Evolutionary conservation across 495 filamentous ascomycete species (phyloP).

Genomic region (Neurospora hispaniola): DNA sequence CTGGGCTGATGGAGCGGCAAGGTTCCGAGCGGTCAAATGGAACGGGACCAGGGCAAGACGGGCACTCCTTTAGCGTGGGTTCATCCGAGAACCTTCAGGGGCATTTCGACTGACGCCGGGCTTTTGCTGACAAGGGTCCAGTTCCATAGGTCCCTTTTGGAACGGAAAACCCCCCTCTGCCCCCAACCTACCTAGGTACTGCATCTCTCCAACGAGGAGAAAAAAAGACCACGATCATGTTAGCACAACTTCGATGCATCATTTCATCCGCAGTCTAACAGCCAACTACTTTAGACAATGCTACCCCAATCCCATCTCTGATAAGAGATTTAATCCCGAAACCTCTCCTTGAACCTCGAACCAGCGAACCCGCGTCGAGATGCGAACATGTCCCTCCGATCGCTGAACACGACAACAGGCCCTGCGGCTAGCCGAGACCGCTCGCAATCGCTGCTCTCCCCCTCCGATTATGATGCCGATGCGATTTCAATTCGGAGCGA

Average conservation of each 20-base stretch:
- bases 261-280: background rate
- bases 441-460: slow-evolving; percentile 44
- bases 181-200: background rate
- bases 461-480: slow-evolving; percentile 56
- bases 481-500: slow-evolving; percentile 56
- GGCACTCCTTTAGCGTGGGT: background rate
- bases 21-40: background rate
- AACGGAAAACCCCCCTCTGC: background rate
- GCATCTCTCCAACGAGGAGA: background rate
- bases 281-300: background rate
- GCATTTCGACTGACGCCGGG: background rate
- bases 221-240: background rate
- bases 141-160: background rate
- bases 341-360: background rate
- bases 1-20: background rate
- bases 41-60: background rate
- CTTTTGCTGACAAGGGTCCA: background rate
- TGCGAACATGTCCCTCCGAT: slow-evolving; percentile 13
- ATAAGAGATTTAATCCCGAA: background rate
- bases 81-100: background rate
- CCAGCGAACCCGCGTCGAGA: background rate
- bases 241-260: background rate
- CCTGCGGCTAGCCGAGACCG: slow-evolving; percentile 11
- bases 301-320: background rate
- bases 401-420: slow-evolving; percentile 15